A percentile compares a stretch with the other conserved stretches of the same genome.
Evolutionary conservation across 306 rosid species (phyloP).

Genomic region (Trichosanthes truncata): DNA sequence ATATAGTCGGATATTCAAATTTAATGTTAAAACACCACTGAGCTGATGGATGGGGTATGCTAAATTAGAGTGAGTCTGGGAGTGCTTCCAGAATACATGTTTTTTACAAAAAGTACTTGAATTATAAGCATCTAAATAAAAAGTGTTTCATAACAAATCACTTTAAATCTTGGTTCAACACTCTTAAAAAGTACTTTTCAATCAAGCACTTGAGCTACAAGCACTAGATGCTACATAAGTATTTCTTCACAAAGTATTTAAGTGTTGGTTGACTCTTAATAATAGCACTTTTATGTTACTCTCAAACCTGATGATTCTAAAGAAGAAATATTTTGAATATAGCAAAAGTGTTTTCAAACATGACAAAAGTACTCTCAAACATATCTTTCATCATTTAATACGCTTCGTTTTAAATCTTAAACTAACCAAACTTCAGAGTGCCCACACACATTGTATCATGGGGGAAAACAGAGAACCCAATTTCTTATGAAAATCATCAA

Average conservation of each 20-base stretch:
- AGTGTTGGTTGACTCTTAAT: background rate
- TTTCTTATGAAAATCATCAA: no score
- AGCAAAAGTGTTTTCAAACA: background rate
- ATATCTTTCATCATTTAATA: background rate
- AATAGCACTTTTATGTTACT: background rate
- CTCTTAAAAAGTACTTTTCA: no score
- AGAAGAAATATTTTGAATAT: background rate
- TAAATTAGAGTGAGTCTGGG: no score
- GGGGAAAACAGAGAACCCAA: no score
- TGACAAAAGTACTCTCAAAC: background rate
- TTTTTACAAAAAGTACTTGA: background rate
- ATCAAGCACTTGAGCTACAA: no score
- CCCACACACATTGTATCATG: background rate
- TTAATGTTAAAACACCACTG: background rate
- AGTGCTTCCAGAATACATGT: background rate
- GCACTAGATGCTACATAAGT: no score
- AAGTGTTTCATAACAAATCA: background rate
- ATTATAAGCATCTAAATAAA: background rate
- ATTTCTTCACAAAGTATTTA: background rate
- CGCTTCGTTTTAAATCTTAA: background rate
- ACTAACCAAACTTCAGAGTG: background rate
- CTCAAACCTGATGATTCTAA: background rate
- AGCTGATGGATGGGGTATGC: background rate
- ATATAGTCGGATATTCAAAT: background rate
- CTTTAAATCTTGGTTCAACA: background rate